phyloP scores from a whole-genome alignment of 2,329 filamentous ascomycete species.

The Colletotrichum shisoi region DNA sequence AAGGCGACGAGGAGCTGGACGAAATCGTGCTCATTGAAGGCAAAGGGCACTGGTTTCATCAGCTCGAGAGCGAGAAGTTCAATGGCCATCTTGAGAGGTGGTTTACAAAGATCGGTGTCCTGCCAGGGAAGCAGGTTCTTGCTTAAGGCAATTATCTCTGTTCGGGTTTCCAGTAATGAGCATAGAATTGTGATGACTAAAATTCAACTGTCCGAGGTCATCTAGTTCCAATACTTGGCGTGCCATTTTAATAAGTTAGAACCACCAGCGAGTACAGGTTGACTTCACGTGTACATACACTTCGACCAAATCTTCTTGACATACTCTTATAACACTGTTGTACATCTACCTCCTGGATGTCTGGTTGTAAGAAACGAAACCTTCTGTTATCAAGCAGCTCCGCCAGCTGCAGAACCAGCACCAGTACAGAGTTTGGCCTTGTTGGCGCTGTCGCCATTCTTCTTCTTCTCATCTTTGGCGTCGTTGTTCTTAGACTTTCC shows the following conservation, averaged over 20 bases:
- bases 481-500: neutral
- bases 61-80: constrained; percentile 24
- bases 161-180: no score
- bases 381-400: neutral
- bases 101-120: constrained; percentile 7
- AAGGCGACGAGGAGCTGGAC: constrained; percentile 22
- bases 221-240: no score
- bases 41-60: constrained; percentile 30
- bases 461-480: neutral
- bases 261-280: no score
- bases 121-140: neutral
- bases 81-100: constrained; percentile 22
- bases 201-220: no score
- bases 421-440: constrained; percentile 9
- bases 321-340: no score
- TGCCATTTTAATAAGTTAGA: no score
- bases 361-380: neutral
- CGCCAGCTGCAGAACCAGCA: neutral
- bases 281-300: no score
- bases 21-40: constrained; percentile 29
- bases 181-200: no score
- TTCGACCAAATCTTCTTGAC: no score
- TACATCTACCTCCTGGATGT: neutral
- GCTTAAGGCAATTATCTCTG: neutral
- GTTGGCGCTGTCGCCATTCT: neutral